Percentiles rank a stretch among this genome's conserved stretches.
phyloP scores from a whole-genome alignment of 805 yeast genomes.

The Diddensiella santjacobensis region DNA sequence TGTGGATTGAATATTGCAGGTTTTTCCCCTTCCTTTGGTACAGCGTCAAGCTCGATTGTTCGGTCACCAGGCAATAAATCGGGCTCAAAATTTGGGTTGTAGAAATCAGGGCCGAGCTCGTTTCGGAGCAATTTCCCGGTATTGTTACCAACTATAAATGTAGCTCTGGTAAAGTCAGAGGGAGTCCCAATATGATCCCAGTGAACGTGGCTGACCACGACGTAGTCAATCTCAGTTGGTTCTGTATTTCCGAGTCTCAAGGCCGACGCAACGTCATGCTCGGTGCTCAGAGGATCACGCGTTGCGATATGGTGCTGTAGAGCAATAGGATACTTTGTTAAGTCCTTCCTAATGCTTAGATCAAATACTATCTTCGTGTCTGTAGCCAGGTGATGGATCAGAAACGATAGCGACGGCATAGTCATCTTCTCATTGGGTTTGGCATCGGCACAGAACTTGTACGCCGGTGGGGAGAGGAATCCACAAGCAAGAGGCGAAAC shows the following conservation, averaged over 20 bases:
- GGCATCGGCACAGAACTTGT: slow-evolving; percentile 7
- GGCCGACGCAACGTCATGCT: slow-evolving; percentile 8
- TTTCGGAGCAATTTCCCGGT: slow-evolving; percentile 4
- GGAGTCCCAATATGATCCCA: slow-evolving; percentile 15
- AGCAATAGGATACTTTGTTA: slow-evolving; percentile 10
- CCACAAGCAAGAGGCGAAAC: slow-evolving; percentile 9
- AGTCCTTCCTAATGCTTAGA: slow-evolving; percentile 9
- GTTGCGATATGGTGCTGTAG: slow-evolving; percentile 9
- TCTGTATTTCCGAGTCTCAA: slow-evolving; percentile 3
- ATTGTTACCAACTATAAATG: slow-evolving; percentile 9
- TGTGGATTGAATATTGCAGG: neutral
- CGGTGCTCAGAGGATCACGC: slow-evolving; percentile 7
- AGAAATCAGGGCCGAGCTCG: slow-evolving; percentile 8
- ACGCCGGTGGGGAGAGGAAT: slow-evolving; percentile 7
- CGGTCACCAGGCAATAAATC: slow-evolving; percentile 10
- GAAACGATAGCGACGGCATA: slow-evolving; percentile 39
- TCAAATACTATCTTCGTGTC: slow-evolving; percentile 10
- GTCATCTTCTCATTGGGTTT: slow-evolving; percentile 3
- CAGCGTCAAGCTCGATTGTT: slow-evolving; percentile 11
- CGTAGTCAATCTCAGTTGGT: slow-evolving; percentile 13
- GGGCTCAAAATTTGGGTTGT: slow-evolving; percentile 9
- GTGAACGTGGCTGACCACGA: slow-evolving; percentile 12
- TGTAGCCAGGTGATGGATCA: slow-evolving; percentile 8
- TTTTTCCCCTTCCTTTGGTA: slow-evolving; percentile 1
- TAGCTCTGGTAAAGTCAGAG: slow-evolving; percentile 11